Conservation (phyloP, 2,329 filamentous ascomycete species). For the Aspergillus nomiae region DNA sequence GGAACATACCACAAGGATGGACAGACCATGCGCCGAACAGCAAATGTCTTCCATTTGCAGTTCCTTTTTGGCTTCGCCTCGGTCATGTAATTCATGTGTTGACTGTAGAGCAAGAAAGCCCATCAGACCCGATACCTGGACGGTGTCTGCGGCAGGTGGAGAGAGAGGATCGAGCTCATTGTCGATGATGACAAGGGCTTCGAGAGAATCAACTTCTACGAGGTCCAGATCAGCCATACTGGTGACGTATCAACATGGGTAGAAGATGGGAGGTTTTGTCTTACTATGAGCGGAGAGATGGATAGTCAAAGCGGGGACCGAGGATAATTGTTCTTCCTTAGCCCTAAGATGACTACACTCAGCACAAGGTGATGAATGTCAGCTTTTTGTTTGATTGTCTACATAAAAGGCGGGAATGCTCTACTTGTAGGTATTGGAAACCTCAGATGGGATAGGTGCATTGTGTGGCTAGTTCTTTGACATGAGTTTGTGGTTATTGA, state of each 20-base stretch:
- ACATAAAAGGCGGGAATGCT: neutral
- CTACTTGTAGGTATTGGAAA: neutral
- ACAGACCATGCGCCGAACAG: constrained; percentile 58
- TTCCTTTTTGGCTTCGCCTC: constrained; percentile 49
- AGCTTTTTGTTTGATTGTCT: neutral
- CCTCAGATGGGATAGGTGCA: no score
- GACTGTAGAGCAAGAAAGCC: constrained; percentile 44
- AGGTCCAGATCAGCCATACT: constrained; percentile 22
- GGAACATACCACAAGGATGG: constrained; percentile 51
- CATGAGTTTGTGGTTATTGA: no score
- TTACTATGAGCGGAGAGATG: neutral
- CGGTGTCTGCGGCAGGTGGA: constrained; percentile 45
- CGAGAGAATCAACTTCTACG: constrained; percentile 49
- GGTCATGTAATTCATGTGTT: constrained; percentile 32
- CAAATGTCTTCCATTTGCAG: constrained; percentile 54
- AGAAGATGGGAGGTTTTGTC: neutral
- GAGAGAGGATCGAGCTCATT: constrained; percentile 59
- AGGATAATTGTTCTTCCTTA: constrained; percentile 1
- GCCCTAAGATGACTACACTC: neutral
- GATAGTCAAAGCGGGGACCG: neutral
- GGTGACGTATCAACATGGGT: neutral
- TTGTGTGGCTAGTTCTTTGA: no score
- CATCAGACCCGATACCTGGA: constrained; percentile 48
- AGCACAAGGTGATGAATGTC: neutral
- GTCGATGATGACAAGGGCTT: constrained; percentile 55